Conservation (phyloP, 2,329 filamentous ascomycete species). For the Lachnum nothofagi region DNA sequence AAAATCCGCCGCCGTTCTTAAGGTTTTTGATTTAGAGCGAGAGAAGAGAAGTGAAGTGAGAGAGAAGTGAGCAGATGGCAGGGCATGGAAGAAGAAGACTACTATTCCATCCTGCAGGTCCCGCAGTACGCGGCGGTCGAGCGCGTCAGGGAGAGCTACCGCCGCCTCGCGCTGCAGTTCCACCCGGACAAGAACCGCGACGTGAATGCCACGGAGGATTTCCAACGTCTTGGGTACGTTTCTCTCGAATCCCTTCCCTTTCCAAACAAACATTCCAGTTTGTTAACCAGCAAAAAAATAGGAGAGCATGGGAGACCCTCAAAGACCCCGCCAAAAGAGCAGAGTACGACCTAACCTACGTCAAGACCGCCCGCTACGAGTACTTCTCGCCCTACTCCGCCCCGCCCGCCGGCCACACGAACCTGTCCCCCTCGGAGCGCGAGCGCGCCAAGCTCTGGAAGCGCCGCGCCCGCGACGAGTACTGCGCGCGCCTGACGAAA, state of each 20-base stretch:
- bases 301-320: slow-evolving; percentile 22
- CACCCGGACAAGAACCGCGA: slow-evolving; percentile 25
- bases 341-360: slow-evolving; percentile 19
- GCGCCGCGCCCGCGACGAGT: not conserved
- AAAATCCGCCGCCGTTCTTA: too few relatives aligned
- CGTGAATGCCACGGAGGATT: slow-evolving; percentile 12
- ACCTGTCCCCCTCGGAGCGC: not conserved
- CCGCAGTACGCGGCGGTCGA: slow-evolving; percentile 13
- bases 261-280: too few relatives aligned
- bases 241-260: too few relatives aligned
- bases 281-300: too few relatives aligned
- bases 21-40: too few relatives aligned
- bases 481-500: not conserved
- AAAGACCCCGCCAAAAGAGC: slow-evolving; percentile 15
- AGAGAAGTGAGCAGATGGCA: too few relatives aligned
- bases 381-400: not conserved
- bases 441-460: slow-evolving; percentile 2
- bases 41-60: too few relatives aligned
- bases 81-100: slow-evolving; percentile 17
- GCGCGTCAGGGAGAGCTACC: slow-evolving; percentile 18
- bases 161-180: slow-evolving; percentile 17
- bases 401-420: not conserved
- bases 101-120: slow-evolving; percentile 21
- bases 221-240: slow-evolving; percentile 14
- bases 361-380: not conserved